These are phyloP conservation scores for Pouteria campechiana DNA, from an alignment of 179 eudicot genomes.

Conservation along the genomic window DNA sequence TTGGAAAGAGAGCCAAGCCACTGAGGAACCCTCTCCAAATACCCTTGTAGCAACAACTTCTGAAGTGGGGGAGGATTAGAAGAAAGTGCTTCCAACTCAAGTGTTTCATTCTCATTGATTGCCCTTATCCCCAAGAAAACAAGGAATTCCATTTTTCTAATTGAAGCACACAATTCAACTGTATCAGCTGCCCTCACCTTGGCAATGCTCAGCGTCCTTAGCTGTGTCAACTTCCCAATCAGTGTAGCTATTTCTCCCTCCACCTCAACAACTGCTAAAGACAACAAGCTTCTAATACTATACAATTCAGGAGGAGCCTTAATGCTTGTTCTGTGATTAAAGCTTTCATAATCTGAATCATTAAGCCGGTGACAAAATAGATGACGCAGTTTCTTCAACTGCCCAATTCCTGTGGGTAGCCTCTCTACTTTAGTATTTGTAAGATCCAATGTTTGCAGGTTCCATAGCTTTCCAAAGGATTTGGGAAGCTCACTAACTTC, in stretches of 20 bases:
- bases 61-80: neutral
- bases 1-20: slow-evolving; percentile 7
- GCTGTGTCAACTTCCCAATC: neutral
- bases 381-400: slow-evolving; percentile 4
- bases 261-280: slow-evolving; percentile 1
- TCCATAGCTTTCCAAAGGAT: slow-evolving; percentile 14
- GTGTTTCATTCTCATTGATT: neutral
- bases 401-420: slow-evolving; percentile 1
- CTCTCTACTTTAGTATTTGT: neutral
- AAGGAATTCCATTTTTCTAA: slow-evolving; percentile 1
- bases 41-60: neutral
- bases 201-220: slow-evolving; percentile 2
- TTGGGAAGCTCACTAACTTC: slow-evolving; percentile 13
- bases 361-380: neutral
- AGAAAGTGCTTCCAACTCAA: slow-evolving; percentile 1
- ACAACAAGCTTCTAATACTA: neutral
- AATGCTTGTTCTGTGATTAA: neutral
- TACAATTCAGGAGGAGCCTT: neutral
- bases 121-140: neutral
- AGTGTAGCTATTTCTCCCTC: neutral
- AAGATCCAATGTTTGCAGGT: slow-evolving; percentile 14
- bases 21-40: neutral
- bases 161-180: neutral
- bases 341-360: neutral
- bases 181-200: slow-evolving; percentile 9